Evolutionary conservation across 345 rosid genomes (phyloP).

Genomic region (Stellera chamaejasme): DNA sequence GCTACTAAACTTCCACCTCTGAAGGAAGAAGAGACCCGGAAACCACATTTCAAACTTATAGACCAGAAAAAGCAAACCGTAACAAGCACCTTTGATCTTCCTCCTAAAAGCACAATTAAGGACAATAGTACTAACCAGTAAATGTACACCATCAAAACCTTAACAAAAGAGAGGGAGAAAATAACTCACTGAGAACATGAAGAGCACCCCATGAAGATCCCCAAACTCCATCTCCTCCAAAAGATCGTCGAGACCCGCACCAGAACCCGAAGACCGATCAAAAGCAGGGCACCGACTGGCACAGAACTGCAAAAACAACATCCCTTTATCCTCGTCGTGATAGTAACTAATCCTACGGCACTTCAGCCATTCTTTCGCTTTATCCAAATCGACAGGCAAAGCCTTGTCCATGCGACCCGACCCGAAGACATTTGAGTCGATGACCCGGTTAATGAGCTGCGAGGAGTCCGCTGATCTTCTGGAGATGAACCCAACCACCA

Average conservation of each 20-base stretch:
- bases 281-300: constrained; percentile 45
- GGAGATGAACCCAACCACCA: constrained; percentile 66
- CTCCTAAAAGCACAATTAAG: background rate
- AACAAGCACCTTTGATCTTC: no score
- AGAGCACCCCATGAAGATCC: constrained; percentile 77
- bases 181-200: constrained; percentile 81
- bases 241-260: constrained; percentile 34
- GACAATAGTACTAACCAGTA: background rate
- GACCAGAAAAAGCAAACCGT: no score
- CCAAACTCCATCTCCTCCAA: constrained; percentile 62
- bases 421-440: constrained; percentile 60
- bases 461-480: constrained; percentile 42
- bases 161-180: background rate
- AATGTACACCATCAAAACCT: background rate
- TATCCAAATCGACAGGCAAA: constrained; percentile 30
- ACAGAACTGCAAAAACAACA: constrained; percentile 55
- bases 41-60: no score
- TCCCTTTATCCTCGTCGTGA: constrained; percentile 61
- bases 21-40: no score
- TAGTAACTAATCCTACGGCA: constrained; percentile 55
- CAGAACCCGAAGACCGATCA: constrained; percentile 18
- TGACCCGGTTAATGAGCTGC: constrained; percentile 58
- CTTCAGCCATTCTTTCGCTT: constrained; percentile 50
- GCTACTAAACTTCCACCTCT: no score
- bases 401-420: constrained; percentile 42